Base-by-base conservation (phyloP, 176 grass and related monocot species). In the Hsuehochloa calcarea region DNA sequence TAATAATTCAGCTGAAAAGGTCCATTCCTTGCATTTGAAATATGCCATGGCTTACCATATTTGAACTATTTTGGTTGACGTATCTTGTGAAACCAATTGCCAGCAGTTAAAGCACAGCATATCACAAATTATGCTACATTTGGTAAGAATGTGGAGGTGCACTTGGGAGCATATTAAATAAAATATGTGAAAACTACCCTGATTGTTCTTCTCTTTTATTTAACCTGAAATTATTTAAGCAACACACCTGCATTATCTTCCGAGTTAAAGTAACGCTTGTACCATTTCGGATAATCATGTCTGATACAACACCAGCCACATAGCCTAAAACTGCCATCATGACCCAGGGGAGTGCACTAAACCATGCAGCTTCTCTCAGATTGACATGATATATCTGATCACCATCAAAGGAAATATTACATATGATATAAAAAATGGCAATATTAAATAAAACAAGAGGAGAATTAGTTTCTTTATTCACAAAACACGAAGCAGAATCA, bases 271-370 rank as follows among this genome's bases (percentile, higher is more conserved):
- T 95, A 80, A 95, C 81, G 76, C 84, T 91, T 60, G 89, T 88
- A 59, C 93, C 96, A 85, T 92, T 92, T 75, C 83, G 87, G 78
- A 96, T 94, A 80, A 98, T 86, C 65, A 65, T 86, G 45, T 98
- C 96, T 3, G 93, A 98, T 34, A 89, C 79, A 69, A 82, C 80
- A 87, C 93, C 96, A 64, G 93, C 93, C 75, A 95, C 84, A 68
- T 94, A 98, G 23, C 96, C 96, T 85, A 98, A 88, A 98, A 92
- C 51, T 39, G 96, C 96, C 96, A 98, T 98, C 96, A 98, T 98
- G 46, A 92, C 85, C 96, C 93, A 98, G 79, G 96, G 96, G 49
- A 98, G 90, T 80, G 96, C 96, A 83, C 96, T 98, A 86, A 96
- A 98, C 93, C 96, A 98, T 84, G 93, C 96, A 87, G 96, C 96